phyloP scores from a whole-genome alignment of 1,284 basidiomycete species.

The Papiliotrema laurentii region DNA sequence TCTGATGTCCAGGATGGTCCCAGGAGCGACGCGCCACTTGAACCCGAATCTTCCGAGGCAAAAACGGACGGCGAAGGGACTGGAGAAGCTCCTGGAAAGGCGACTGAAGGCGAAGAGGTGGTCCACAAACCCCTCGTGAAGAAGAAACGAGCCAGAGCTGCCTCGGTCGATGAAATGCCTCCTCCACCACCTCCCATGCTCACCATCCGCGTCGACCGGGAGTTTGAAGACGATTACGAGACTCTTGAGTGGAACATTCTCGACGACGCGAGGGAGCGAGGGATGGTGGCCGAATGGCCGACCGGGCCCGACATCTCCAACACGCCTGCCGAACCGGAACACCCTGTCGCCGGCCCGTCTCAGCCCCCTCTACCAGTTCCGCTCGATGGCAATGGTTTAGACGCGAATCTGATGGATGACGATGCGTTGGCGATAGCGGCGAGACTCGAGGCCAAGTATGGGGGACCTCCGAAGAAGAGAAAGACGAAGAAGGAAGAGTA shows the following conservation, averaged over 20 bases:
- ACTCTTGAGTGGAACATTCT: slow-evolving; percentile 39
- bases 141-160: slow-evolving; percentile 18
- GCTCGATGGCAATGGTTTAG: too few species aligned
- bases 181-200: slow-evolving; percentile 41
- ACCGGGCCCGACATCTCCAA: too few species aligned
- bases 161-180: slow-evolving; percentile 34
- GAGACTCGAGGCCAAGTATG: background rate
- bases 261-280: slow-evolving; percentile 28
- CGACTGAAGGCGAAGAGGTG: slow-evolving; percentile 1
- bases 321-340: background rate
- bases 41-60: background rate
- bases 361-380: too few species aligned
- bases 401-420: too few species aligned
- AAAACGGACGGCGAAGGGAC: slow-evolving; percentile 4
- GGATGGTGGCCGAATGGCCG: slow-evolving; percentile 21
- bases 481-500: slow-evolving; percentile 65
- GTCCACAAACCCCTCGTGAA: slow-evolving; percentile 34
- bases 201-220: slow-evolving; percentile 35
- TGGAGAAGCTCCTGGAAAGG: background rate
- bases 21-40: slow-evolving; percentile 1
- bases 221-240: slow-evolving; percentile 10
- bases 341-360: too few species aligned
- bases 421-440: background rate
- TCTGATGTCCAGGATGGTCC: slow-evolving; percentile 2
- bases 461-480: slow-evolving; percentile 49